Evolutionary conservation across 345 rosid genomes (phyloP), one percentile per base, ranked within the genome.

Genomic region (Ricinus communis): DNA sequence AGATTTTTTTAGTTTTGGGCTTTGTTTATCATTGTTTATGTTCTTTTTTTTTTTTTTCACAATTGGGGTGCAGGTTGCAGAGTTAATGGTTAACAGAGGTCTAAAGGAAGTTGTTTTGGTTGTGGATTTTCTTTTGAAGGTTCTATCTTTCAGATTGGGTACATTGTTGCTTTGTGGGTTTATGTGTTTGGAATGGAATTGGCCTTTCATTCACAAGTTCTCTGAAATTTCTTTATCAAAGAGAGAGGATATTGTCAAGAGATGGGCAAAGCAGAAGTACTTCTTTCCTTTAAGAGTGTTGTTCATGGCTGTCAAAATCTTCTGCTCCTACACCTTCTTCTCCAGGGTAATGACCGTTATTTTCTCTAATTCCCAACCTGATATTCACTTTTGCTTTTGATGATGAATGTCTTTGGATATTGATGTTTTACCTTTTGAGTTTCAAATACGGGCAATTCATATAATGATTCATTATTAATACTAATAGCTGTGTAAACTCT

Each of bases 191-290:
- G 87, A 71, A 31, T 77, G 85, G 82, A 70, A 38, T 21, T 89
- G 91, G 93, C 97, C 96, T 6, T 87, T 89, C 59, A 58, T 93
- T 27, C 91, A 75, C 79, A 86, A 76, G n/a, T 91, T 93, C 78
- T 81, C 88, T 45, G 82, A 89, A 47, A 64, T 93, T 59, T 69
- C 96, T 25, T 27, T 81, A 75, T 76, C 80, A n/a, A 89, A 49
- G 68, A 88, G 97, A 75, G 94, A 87, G 62, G 61, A 70, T 66
- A 70, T 88, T 50, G 79, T 93, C 7, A 61, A 50, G 73, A 84
- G 73, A 16, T 93, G 98, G 98, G 88, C 87, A 5, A 77, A 62
- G 56, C 38, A 80, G 59, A 78, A 68, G 70, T 7, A 33, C 54
- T 54, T 78, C 45, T 30, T 81, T 62, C 88, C 88, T 65, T 1